These are phyloP conservation scores for Zizania palustris DNA, from an alignment of 202 grass and related monocot species.

Conservation along the genomic window DNA sequence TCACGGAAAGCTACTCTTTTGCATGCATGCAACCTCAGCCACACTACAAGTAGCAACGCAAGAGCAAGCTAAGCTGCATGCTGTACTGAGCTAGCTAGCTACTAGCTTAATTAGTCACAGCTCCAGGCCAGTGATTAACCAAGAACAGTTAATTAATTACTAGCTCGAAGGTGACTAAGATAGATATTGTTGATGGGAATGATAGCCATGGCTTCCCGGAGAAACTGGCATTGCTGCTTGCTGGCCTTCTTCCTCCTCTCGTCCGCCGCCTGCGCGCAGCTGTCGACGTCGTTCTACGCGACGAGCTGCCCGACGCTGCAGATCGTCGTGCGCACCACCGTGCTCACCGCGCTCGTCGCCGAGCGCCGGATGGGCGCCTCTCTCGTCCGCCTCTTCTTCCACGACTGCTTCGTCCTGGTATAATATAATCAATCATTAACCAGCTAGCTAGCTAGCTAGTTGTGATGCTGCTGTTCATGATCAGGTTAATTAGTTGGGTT, in stretches of 20 bases:
- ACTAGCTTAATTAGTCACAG: not conserved
- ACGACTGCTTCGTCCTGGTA: conserved; percentile 82
- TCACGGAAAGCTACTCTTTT: conserved; percentile 10
- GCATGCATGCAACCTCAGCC: conserved; percentile 23
- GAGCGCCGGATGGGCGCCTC: conserved; percentile 67
- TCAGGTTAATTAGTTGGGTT: too few relatives aligned
- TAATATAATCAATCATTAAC: not conserved
- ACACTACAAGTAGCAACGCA: conserved; percentile 10
- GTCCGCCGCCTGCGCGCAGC: conserved; percentile 36
- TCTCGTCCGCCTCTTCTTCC: conserved; percentile 70
- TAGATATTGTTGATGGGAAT: too few relatives aligned
- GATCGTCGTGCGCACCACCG: conserved; percentile 38
- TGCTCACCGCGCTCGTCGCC: conserved; percentile 32
- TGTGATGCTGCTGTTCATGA: too few relatives aligned
- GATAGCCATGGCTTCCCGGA: conserved; percentile 32
- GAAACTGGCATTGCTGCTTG: conserved; percentile 31
- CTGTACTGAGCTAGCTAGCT: not conserved
- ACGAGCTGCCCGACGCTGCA: conserved; percentile 47
- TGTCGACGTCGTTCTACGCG: conserved; percentile 61
- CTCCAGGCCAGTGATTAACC: not conserved
- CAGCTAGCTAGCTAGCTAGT: too few relatives aligned
- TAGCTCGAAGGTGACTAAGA: not conserved
- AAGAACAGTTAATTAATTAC: not conserved
- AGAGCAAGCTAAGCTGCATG: not conserved
- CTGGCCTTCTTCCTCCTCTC: conserved; percentile 37